phyloP scores from a whole-genome alignment of 768 basidiomycete species.

The Cytidiella melzeri region DNA sequence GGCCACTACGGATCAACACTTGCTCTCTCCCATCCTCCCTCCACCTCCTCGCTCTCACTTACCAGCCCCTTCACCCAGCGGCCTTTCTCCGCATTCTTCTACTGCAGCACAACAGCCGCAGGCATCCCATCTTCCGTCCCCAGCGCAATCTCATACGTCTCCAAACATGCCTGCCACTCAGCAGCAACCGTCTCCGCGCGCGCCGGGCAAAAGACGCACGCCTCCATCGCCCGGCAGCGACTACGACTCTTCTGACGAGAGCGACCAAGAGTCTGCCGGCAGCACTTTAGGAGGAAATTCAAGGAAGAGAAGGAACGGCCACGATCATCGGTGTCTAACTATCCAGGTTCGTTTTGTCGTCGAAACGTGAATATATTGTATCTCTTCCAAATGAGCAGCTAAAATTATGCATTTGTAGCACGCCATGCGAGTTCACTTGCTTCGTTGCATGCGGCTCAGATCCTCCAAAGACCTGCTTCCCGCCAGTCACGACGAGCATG shows the following conservation, averaged over 20 bases:
- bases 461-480: conserved; percentile 51
- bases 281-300: conserved; percentile 23
- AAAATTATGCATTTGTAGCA: conserved; percentile 35
- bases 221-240: conserved; percentile 32
- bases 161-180: not conserved
- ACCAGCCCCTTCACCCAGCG: not conserved
- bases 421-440: conserved; percentile 64
- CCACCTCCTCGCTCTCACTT: not conserved
- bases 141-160: not conserved
- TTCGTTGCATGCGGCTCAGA: conserved; percentile 50
- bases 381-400: not conserved
- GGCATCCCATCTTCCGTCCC: not conserved
- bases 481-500: conserved; percentile 53
- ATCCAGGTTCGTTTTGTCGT: conserved; percentile 45
- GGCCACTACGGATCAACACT: not conserved
- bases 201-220: conserved; percentile 5
- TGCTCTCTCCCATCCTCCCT: conserved; percentile 14
- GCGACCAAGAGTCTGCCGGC: conserved; percentile 33
- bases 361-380: not conserved
- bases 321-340: conserved; percentile 59
- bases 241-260: conserved; percentile 25
- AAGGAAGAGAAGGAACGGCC: conserved; percentile 50
- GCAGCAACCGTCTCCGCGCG: conserved; percentile 7
- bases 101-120: not conserved
- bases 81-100: no score